Conservation (phyloP, 441 rosid genomes). For the Eutrema salsugineum region DNA sequence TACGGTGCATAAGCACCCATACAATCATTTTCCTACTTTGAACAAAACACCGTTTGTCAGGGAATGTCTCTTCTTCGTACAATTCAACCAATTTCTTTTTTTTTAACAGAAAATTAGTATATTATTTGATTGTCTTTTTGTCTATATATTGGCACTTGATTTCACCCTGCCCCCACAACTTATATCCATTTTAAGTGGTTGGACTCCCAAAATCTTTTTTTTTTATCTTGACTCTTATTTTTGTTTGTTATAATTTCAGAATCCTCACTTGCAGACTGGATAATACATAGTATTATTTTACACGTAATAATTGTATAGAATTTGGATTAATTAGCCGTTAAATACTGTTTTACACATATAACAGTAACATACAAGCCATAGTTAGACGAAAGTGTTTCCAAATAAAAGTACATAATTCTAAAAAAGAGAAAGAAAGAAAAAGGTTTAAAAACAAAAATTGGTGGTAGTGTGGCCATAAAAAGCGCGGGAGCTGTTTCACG, state of each 20-base stretch:
- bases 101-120: not conserved
- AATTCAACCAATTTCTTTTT: not conserved
- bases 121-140: not conserved
- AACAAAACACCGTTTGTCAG: conserved; percentile 28
- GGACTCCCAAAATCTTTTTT: not conserved
- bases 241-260: not conserved
- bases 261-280: not conserved
- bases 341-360: too few relatives aligned
- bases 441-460: not conserved
- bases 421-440: not conserved
- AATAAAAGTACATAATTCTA: too few relatives aligned
- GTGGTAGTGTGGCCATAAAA: not conserved
- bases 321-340: not conserved
- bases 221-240: not conserved
- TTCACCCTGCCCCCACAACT: not conserved
- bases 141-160: not conserved
- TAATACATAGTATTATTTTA: not conserved
- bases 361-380: not conserved
- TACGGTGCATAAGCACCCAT: conserved; percentile 18
- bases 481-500: conserved; percentile 11
- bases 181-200: not conserved
- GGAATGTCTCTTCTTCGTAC: conserved; percentile 27
- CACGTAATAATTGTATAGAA: not conserved
- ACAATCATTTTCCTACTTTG: conserved; percentile 11
- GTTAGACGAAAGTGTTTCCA: too few relatives aligned